These are phyloP conservation scores for Capronia coronata DNA, from an alignment of 2,329 filamentous ascomycete species.

Conservation along the genomic window DNA sequence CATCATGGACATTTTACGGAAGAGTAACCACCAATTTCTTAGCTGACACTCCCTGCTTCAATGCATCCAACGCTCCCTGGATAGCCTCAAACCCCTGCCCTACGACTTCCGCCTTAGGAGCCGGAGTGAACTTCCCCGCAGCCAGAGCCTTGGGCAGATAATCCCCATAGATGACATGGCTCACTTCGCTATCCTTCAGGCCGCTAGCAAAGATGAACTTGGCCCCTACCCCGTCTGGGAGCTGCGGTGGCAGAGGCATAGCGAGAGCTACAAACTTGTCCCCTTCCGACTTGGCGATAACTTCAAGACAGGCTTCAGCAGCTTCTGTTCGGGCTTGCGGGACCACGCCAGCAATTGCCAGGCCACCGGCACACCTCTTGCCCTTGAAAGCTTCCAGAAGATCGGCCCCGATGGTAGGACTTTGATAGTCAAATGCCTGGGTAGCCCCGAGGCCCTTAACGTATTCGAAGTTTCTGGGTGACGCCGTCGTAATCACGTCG, in stretches of 20 bases:
- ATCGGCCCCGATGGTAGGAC: conserved; percentile 20
- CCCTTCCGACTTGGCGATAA: no score
- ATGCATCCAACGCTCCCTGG: conserved; percentile 35
- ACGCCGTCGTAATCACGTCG: conserved; percentile 37
- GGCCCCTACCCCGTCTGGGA: no score
- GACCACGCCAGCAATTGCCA: no score
- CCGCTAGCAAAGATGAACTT: no score
- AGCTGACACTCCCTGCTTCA: conserved; percentile 37
- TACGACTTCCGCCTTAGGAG: conserved; percentile 35
- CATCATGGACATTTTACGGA: no score
- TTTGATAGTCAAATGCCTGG: conserved; percentile 42
- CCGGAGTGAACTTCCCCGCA: conserved; percentile 29
- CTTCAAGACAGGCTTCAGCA: no score
- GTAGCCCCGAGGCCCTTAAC: conserved; percentile 41
- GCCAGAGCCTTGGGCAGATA: conserved; percentile 33
- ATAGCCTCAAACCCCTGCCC: conserved; percentile 37
- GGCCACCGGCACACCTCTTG: no score
- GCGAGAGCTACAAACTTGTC: no score
- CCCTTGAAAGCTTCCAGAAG: conserved; percentile 18
- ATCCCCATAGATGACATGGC: conserved; percentile 31
- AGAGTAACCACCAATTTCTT: conserved; percentile 38
- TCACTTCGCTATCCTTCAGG: conserved; percentile 29
- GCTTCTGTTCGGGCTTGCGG: no score
- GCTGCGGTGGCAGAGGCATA: no score
- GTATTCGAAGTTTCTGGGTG: conserved; percentile 40